Percentiles rank a stretch among this genome's conserved stretches.
Evolutionary conservation across 106 monocot species (phyloP).

Genomic region (Triglochin maritima): DNA sequence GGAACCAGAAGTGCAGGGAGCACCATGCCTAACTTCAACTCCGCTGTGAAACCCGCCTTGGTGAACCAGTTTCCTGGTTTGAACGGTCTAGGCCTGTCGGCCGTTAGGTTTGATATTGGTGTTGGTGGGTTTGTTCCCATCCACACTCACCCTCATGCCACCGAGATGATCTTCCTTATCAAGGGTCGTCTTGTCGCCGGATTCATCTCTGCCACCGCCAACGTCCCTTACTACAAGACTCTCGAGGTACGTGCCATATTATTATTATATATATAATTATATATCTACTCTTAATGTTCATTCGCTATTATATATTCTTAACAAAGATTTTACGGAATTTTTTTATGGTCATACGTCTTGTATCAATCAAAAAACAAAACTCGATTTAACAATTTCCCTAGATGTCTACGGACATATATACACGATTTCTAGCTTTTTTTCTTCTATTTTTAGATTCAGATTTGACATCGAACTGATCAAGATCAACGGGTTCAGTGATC

Average conservation of each 20-base stretch:
- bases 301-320: no score
- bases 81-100: slow-evolving; percentile 11
- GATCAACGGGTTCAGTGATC: no score
- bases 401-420: no score
- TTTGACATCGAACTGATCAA: no score
- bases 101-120: background rate
- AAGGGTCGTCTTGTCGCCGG: slow-evolving; percentile 1
- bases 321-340: no score
- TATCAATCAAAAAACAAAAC: no score
- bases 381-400: no score
- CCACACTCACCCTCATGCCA: slow-evolving; percentile 13
- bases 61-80: slow-evolving; percentile 5
- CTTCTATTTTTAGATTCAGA: no score
- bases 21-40: background rate
- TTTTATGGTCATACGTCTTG: no score
- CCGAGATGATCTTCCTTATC: slow-evolving; percentile 4
- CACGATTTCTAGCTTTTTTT: no score
- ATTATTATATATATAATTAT: no score
- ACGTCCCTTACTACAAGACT: slow-evolving; percentile 10
- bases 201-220: slow-evolving; percentile 9
- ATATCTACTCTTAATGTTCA: no score
- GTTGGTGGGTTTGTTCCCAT: slow-evolving; percentile 10
- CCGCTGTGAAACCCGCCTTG: background rate
- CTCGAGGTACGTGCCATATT: background rate
- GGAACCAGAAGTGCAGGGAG: slow-evolving; percentile 8